Conservation (phyloP, 306 rosid genomes). For the Cicer chorassanicum region DNA sequence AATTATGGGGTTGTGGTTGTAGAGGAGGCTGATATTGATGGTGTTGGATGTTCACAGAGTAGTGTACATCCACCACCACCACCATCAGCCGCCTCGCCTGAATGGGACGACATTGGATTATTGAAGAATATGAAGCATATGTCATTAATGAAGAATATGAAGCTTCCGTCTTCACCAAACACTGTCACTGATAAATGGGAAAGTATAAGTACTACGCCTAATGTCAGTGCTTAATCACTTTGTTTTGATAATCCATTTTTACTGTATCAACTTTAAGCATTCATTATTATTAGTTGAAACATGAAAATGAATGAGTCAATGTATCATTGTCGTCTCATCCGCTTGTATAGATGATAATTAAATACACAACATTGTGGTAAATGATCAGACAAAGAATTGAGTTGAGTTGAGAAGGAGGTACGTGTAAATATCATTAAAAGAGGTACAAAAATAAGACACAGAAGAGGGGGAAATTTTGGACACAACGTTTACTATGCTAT, state of each 20-base stretch:
- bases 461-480: neutral
- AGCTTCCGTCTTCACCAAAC: conserved; percentile 51
- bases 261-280: conserved; percentile 25
- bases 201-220: conserved; percentile 51
- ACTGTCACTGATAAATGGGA: conserved; percentile 51
- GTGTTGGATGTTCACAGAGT: conserved; percentile 21
- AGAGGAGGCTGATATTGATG: conserved; percentile 38
- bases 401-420: neutral
- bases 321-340: neutral
- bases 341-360: conserved; percentile 29
- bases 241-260: conserved; percentile 33
- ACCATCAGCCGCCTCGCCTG: conserved; percentile 47
- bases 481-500: neutral
- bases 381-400: conserved; percentile 5
- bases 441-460: neutral
- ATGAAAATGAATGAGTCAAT: conserved; percentile 8
- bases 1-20: conserved; percentile 35
- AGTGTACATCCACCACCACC: conserved; percentile 28
- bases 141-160: conserved; percentile 44
- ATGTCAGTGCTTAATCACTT: conserved; percentile 42
- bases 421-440: neutral
- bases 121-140: conserved; percentile 45
- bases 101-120: conserved; percentile 54
- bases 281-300: conserved; percentile 3
- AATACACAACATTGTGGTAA: neutral